phyloP scores from a whole-genome alignment of 2,329 filamentous ascomycete species.

The Phyllosticta paracitricarpa region DNA sequence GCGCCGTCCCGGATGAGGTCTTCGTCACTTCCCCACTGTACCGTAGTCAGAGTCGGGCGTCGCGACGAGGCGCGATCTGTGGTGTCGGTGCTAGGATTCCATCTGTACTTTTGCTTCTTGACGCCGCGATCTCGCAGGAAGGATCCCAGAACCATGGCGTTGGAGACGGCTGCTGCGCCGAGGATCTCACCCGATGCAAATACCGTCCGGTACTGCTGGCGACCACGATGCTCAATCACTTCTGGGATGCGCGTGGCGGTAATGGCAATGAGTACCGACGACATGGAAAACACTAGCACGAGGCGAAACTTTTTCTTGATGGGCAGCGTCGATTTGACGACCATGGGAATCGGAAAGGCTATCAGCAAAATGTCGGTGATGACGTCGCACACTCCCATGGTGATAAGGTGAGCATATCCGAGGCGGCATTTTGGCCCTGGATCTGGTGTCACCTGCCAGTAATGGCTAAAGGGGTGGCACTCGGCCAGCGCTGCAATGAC shows the following conservation, averaged over 20 bases:
- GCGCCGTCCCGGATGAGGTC: constrained; percentile 67
- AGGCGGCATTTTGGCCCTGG: constrained; percentile 78
- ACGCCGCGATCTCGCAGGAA: constrained; percentile 84
- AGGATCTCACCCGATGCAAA: constrained; percentile 85
- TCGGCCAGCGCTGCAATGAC: constrained; percentile 74
- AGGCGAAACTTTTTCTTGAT: constrained; percentile 71
- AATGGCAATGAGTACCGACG: constrained; percentile 67
- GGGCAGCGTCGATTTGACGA: constrained; percentile 67
- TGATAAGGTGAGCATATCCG: constrained; percentile 76
- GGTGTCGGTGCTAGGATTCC: constrained; percentile 41
- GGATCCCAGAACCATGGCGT: constrained; percentile 80
- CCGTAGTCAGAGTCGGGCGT: constrained; percentile 52
- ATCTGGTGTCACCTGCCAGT: constrained; percentile 57
- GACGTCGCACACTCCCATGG: constrained; percentile 82
- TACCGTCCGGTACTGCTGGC: constrained; percentile 79
- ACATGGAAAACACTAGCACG: constrained; percentile 71
- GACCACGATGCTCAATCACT: constrained; percentile 59
- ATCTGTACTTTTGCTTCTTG: constrained; percentile 77
- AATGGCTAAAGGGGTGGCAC: constrained; percentile 54
- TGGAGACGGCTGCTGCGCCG: constrained; percentile 77
- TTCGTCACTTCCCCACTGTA: constrained; percentile 81
- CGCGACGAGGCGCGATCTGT: constrained; percentile 47
- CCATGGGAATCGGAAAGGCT: constrained; percentile 80
- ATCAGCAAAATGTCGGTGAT: constrained; percentile 82
- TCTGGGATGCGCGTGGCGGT: constrained; percentile 74